Percentiles rank a stretch among this genome's conserved stretches.
Evolutionary conservation across 129 eudicot species (phyloP).

Genomic region (Logfia minima): DNA sequence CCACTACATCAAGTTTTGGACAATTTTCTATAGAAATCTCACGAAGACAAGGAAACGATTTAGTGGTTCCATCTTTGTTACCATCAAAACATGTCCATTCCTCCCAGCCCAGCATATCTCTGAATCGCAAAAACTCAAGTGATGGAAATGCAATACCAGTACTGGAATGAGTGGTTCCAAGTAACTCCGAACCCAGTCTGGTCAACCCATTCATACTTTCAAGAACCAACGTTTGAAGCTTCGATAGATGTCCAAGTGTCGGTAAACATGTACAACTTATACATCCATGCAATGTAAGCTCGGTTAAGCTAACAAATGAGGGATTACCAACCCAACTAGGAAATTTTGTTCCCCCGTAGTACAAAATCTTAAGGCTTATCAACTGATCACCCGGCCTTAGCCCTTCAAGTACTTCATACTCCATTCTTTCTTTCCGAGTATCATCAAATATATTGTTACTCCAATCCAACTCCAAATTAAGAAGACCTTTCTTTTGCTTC

Average conservation of each 20-base stretch:
- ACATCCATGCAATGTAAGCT: constrained; percentile 34
- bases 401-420: constrained; percentile 6
- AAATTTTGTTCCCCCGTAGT: constrained; percentile 38
- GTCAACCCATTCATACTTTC: constrained; percentile 35
- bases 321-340: constrained; percentile 57
- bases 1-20: background rate
- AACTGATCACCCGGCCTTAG: background rate
- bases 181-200: constrained; percentile 39
- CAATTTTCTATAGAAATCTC: constrained; percentile 1
- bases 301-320: constrained; percentile 27
- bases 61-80: background rate
- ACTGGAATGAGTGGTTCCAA: constrained; percentile 12
- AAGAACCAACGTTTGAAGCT: constrained; percentile 35
- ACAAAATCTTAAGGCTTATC: constrained; percentile 18
- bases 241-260: constrained; percentile 46
- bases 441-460: background rate
- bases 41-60: constrained; percentile 22
- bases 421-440: background rate
- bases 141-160: constrained; percentile 35
- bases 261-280: constrained; percentile 39
- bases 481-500: background rate
- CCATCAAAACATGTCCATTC: constrained; percentile 19
- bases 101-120: constrained; percentile 23
- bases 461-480: background rate
- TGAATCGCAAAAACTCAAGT: constrained; percentile 20